Evolutionary conservation across 2,329 filamentous ascomycete genomes (phyloP).

Genomic region (Microdochium nivale): DNA sequence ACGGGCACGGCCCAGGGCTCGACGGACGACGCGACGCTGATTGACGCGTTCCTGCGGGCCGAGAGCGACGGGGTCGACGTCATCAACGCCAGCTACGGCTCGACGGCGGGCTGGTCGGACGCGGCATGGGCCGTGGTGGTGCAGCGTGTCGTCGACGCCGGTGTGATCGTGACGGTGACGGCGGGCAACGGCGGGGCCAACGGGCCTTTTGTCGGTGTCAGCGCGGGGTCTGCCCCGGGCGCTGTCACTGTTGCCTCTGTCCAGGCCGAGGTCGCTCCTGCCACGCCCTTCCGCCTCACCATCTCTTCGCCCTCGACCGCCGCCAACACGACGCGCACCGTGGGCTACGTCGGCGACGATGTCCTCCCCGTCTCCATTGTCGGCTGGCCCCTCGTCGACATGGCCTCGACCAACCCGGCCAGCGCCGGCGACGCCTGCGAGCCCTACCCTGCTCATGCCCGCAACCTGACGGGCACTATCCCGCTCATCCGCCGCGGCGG

Average conservation of each 20-base stretch:
- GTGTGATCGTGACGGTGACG: constrained; percentile 39
- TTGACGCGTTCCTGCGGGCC: constrained; percentile 25
- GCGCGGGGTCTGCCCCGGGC: constrained; percentile 29
- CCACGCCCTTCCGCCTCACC: constrained; percentile 19
- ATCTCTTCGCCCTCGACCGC: constrained; percentile 11
- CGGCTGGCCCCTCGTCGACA: constrained; percentile 19
- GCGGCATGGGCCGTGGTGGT: constrained; percentile 29
- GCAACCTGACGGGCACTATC: constrained; percentile 12
- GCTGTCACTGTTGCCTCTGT: constrained; percentile 36
- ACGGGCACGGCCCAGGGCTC: not conserved
- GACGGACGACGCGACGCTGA: constrained; percentile 19
- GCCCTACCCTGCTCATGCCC: constrained; percentile 12
- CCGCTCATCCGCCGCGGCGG: constrained; percentile 23
- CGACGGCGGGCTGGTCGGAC: constrained; percentile 24
- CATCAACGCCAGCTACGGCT: constrained; percentile 31
- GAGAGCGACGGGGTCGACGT: constrained; percentile 28
- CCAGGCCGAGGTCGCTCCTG: constrained; percentile 18
- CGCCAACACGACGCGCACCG: constrained; percentile 10
- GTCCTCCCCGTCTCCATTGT: constrained; percentile 24
- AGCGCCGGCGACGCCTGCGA: constrained; percentile 17
- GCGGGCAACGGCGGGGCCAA: constrained; percentile 40
- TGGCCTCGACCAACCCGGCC: constrained; percentile 14
- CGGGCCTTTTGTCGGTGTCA: constrained; percentile 36
- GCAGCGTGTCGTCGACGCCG: constrained; percentile 30
- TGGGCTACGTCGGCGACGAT: constrained; percentile 25